Conservation (phyloP, 2,329 filamentous ascomycete genomes). For the Penicillium brevicompactum region DNA sequence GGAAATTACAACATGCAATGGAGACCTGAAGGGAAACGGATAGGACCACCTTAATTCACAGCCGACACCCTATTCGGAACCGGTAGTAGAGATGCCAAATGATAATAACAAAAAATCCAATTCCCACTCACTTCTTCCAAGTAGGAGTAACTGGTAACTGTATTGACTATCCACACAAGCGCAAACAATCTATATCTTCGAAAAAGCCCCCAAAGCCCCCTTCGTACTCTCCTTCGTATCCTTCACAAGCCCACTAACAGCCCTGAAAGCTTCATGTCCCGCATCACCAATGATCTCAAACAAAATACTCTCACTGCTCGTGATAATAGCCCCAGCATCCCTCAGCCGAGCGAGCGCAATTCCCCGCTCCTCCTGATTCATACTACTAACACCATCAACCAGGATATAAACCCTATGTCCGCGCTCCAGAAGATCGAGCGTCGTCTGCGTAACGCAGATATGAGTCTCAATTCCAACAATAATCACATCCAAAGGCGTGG, state of each 20-base stretch:
- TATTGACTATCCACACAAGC: neutral
- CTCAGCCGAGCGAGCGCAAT: slow-evolving; percentile 77
- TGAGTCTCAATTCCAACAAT: slow-evolving; percentile 92
- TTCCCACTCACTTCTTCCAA: neutral
- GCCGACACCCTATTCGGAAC: neutral
- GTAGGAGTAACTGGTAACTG: neutral
- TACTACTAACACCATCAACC: slow-evolving; percentile 86
- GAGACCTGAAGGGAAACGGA: neutral
- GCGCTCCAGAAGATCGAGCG: slow-evolving; percentile 72
- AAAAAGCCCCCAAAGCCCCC: slow-evolving; percentile 65
- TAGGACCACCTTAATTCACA: neutral
- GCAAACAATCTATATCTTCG: slow-evolving; percentile 52
- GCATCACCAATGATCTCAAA: slow-evolving; percentile 91
- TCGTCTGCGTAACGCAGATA: slow-evolving; percentile 92
- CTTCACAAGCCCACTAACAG: slow-evolving; percentile 76
- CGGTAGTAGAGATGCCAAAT: neutral
- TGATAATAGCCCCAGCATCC: slow-evolving; percentile 75
- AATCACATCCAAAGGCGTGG: slow-evolving; percentile 60
- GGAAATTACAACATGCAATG: slow-evolving; percentile 1
- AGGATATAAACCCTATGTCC: slow-evolving; percentile 85
- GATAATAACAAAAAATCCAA: neutral
- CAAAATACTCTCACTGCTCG: slow-evolving; percentile 84
- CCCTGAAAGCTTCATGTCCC: slow-evolving; percentile 67
- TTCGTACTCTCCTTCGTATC: slow-evolving; percentile 72
- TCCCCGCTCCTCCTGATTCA: slow-evolving; percentile 77